A percentile compares a stretch with the other conserved stretches of the same genome.
Evolutionary conservation across 129 eudicot genomes (phyloP).

Genomic region (Chrysanthemum lavandulifolium): DNA sequence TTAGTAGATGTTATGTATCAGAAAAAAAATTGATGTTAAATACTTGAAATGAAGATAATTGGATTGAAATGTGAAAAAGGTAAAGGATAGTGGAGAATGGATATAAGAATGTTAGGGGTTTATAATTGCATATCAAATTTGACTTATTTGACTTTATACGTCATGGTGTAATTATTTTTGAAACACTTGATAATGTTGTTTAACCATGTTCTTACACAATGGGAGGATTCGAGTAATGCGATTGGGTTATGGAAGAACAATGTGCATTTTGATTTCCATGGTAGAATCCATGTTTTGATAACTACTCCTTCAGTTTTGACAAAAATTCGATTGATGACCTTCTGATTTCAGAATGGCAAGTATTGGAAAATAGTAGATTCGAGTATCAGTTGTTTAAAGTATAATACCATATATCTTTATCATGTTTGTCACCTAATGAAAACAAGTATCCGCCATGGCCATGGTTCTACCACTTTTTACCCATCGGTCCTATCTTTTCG

Average conservation of each 20-base stretch:
- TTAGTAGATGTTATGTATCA: too few species aligned
- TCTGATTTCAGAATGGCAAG: background rate
- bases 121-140: background rate
- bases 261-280: background rate
- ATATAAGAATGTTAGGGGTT: background rate
- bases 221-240: constrained; percentile 14
- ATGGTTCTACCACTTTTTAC: background rate
- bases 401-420: background rate
- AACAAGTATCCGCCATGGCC: background rate
- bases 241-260: background rate
- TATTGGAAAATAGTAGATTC: background rate
- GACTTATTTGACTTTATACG: constrained; percentile 14
- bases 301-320: background rate
- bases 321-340: background rate
- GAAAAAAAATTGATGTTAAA: too few species aligned
- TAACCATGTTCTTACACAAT: background rate
- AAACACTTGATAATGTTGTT: background rate
- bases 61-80: background rate
- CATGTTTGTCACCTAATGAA: background rate
- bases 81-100: background rate
- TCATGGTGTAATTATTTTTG: background rate
- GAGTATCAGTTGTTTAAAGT: background rate
- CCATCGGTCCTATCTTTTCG: background rate
- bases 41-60: background rate
- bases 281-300: background rate